Evolutionary conservation across 108 stramenopile species (phyloP), one percentile per base, ranked within the genome.

Genomic region (Pseudonitzschia pungens): DNA sequence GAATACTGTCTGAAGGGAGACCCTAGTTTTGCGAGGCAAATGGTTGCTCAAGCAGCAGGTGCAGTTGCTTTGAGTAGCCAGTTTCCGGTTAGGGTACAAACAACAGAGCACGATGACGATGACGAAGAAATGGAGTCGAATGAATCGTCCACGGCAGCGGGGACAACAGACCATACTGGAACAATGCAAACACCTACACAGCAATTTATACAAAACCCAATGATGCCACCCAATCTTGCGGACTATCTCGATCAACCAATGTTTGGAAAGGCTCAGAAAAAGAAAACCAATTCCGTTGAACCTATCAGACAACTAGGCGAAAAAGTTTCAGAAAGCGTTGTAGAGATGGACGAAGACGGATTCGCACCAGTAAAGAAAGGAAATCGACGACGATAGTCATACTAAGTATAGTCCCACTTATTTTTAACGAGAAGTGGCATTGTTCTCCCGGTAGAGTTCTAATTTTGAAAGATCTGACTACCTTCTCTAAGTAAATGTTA

Each of bases 251-350:
- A 31, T 27, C 71, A 71, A 55, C 72, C 66, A 24, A 54, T 92
- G 50, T 92, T 89, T 65, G 89, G 89, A 26, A 82, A 72, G 14
- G 72, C 82, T 9, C 36, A 40, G 29, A n/a, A 31, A 21, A 15
- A 62, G 5, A 33, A 33, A 0, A 33, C 27, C 0, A 18, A 40
- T 24, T 4, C 60, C 4, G 45, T 21, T 27, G 41, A 77, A 14
- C 89, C 91, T 15, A 78, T 78, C 12, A 66, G 91, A 69, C 91
- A 92, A 62, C 72, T 92, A 16, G 91, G 91, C 7, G 87, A 89
- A 58, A 28, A 82, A 12, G 77, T 54, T 40, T 81, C 84, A 28
- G 87, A 79, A 50, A 77, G 77, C 51, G 70, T 41, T 31, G 76
- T 83, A 0, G 79, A 78, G 64, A 59, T 88, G 26, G 91, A 92